Evolutionary conservation across 1,284 basidiomycete genomes (phyloP), one percentile per base, ranked within the genome.

Genomic region (Cryptococcus floricola): DNA sequence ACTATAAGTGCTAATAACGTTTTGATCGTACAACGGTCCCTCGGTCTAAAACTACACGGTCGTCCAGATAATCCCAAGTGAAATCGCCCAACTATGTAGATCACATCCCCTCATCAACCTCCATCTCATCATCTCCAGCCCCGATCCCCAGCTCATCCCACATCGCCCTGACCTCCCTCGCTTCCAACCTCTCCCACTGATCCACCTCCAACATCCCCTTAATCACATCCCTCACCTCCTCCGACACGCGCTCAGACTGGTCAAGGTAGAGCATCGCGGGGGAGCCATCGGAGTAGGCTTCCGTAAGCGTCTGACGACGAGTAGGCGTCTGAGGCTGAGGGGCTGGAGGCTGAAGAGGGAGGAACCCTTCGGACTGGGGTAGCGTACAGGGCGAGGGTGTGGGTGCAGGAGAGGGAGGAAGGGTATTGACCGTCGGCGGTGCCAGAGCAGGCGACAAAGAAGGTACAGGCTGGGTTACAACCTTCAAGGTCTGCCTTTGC

Each of bases 201-300:
- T 61, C 63, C 1, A 66, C 62, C 39, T 65, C 60, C 27, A 76
- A 53, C 74, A 76, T 77, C 14, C 50, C 53, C 31, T 58, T 66
- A 7, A 76, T 19, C 28, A 73, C 57, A 5, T 64, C 57, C 19
- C 69, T 60, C 34, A 69, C 54, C 28, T 50, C 56, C 43, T 69
- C 67, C 5, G 54, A 50, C 1, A 73, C 65, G 23, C 62, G 38
- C 19, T 61, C 64, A n/a, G 41, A 5, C 3, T 66, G 66, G 41
- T 70, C 61, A 2, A 69, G 53, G 51, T 67, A 70, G 14, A 65
- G 13, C 67, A 70, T 71, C 6, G 59, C 51, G 0, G 68, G 71
- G 46, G 65, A 61, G 7, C 71, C 72, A 59, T 75, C 71, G 0
- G 54, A 42, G 54, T 73, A 73, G 23, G 65, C 56, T 45, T 61